Percentiles rank a stretch among this genome's conserved stretches.
phyloP scores from a whole-genome alignment of 2,329 filamentous ascomycete genomes.

The Proliferodiscus dingleyae region DNA sequence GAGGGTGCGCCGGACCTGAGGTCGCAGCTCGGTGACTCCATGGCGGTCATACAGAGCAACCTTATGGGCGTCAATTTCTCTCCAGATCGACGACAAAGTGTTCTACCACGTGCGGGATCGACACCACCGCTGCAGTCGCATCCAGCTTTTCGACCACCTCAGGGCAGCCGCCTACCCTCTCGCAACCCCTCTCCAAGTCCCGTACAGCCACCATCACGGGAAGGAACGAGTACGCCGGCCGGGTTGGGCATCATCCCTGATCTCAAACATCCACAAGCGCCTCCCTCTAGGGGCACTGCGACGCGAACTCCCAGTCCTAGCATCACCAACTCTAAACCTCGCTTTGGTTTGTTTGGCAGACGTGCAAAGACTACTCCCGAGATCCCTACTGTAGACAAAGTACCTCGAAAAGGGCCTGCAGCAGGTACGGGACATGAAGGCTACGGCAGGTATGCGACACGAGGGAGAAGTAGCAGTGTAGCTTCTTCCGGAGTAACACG shows the following conservation, averaged over 20 bases:
- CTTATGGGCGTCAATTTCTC: constrained; percentile 30
- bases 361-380: constrained; percentile 61
- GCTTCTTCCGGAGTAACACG: constrained; percentile 43
- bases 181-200: constrained; percentile 32
- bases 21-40: constrained; percentile 46
- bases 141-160: constrained; percentile 32
- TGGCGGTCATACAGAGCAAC: constrained; percentile 60
- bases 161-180: constrained; percentile 31
- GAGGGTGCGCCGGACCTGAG: constrained; percentile 62
- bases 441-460: constrained; percentile 60
- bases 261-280: constrained; percentile 19
- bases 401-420: constrained; percentile 67
- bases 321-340: constrained; percentile 52
- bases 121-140: constrained; percentile 23
- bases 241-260: constrained; percentile 30
- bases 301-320: constrained; percentile 51
- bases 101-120: constrained; percentile 12
- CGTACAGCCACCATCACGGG: constrained; percentile 27
- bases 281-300: constrained; percentile 27
- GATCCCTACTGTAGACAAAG: constrained; percentile 43
- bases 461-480: constrained; percentile 60
- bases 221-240: constrained; percentile 25
- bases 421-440: constrained; percentile 95
- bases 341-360: constrained; percentile 75
- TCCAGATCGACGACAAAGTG: constrained; percentile 22